Base-by-base conservation (phyloP, 2,329 filamentous ascomycete genomes). In the Hypoxylon sp. region DNA sequence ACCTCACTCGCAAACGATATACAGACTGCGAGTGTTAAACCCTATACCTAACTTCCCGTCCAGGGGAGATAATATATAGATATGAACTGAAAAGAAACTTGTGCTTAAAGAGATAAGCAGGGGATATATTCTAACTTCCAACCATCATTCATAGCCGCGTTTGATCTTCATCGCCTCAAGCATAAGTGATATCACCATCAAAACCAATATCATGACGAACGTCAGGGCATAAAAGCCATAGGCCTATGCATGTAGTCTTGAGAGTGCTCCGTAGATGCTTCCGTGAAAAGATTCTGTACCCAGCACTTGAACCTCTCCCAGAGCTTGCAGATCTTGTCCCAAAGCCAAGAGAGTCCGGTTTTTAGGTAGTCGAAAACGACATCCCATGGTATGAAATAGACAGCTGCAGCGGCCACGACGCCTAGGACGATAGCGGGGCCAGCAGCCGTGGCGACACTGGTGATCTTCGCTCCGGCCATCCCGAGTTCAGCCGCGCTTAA, bases 311-410 rank as follows among this genome's bases (percentile, higher is more conserved):
- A 57, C 17, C 46, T 57, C 54, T 57, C 54, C 54, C 54, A 57
- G 29, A 57, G 54, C 29, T 57, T 57, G 54, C 54, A 48, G 8
- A 57, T 57, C 42, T 57, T 57, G 42, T 57, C 54, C 54, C 54
- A 57, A 29, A 57, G 31, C 54, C 54, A 57, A 29, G 42, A 47
- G 19, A 57, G 29, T 24, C 54, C 54, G 3, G 29, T 29, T 31
- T 57, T 57, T 1, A 57, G 17, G 6, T 57, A 57, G 29, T 57
- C 54, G 31, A 57, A 57, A 11, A 57, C 26, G 29, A 37, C 42
- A 11, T 57, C 42, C 54, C 54, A 57, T 3, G 54, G 54, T 22
- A 57, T 57, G 26, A 57, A 57, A 17, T 57, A 57, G 54, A 57
- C 54, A 3, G 44, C 42, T 3, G 54, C 54, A 2, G 42, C 54